These are phyloP conservation scores for Syncephalastrum racemosum DNA, from an alignment of 371 early-diverging fungal genomes.

Conservation along the genomic window DNA sequence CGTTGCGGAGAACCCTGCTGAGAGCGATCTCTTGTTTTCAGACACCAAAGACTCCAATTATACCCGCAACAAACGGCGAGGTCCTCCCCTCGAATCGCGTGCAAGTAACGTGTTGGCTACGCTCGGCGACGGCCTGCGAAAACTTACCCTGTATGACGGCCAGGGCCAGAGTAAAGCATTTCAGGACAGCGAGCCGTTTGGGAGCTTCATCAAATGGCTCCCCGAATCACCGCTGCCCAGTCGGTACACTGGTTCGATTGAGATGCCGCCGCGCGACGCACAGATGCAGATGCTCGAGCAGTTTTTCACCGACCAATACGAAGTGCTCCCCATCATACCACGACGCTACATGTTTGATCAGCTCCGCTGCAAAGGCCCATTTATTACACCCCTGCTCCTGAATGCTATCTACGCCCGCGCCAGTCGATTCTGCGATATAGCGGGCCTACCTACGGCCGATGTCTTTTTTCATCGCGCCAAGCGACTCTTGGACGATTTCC, in stretches of 20 bases:
- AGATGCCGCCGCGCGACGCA: conserved; percentile 24
- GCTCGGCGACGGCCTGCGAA: conserved; percentile 19
- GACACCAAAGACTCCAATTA: conserved; percentile 14
- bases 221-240: conserved; percentile 16
- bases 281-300: conserved; percentile 35
- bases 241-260: conserved; percentile 30
- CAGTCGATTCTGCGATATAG: conserved; percentile 19
- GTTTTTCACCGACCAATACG: conserved; percentile 35
- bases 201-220: conserved; percentile 23
- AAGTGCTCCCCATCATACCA: conserved; percentile 29
- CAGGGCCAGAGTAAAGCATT: conserved; percentile 8
- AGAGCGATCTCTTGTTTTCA: conserved; percentile 13
- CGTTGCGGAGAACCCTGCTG: neutral
- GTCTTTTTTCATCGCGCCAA: conserved; percentile 39
- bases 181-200: conserved; percentile 19
- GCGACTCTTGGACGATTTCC: conserved; percentile 43
- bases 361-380: conserved; percentile 34
- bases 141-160: conserved; percentile 14
- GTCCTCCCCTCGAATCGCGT: conserved; percentile 15
- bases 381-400: conserved; percentile 43
- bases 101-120: conserved; percentile 17
- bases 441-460: conserved; percentile 12
- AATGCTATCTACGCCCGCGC: conserved; percentile 51
- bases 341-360: conserved; percentile 43
- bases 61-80: conserved; percentile 17